phyloP scores from a whole-genome alignment of 768 basidiomycete species.

The Termitomyces bulborhizus region DNA sequence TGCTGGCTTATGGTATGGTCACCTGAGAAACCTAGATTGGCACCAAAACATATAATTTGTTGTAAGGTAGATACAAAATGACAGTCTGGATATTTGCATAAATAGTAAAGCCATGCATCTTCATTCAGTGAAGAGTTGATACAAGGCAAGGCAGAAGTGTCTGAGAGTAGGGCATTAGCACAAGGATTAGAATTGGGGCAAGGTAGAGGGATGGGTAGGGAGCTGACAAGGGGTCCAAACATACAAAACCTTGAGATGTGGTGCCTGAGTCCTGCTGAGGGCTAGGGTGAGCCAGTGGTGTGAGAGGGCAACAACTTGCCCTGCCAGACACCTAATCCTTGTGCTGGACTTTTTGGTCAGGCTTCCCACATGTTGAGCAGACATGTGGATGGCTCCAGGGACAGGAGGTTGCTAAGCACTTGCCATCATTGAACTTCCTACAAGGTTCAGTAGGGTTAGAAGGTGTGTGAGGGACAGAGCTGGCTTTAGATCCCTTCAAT shows the following conservation, averaged over 20 bases:
- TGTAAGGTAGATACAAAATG: constrained; percentile 19
- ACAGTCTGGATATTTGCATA: constrained; percentile 22
- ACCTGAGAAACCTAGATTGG: constrained; percentile 20
- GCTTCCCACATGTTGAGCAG: background rate
- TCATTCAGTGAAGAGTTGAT: constrained; percentile 13
- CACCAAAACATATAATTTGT: constrained; percentile 22
- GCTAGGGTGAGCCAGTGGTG: background rate
- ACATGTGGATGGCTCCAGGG: background rate
- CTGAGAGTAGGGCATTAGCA: background rate
- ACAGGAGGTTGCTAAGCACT: background rate
- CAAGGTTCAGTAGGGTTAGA: background rate
- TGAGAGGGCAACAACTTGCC: background rate
- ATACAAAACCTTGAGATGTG: background rate
- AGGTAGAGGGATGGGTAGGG: background rate
- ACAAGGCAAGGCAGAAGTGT: background rate
- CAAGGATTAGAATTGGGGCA: background rate
- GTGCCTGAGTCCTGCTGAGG: background rate
- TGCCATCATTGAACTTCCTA: background rate
- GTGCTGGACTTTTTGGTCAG: background rate
- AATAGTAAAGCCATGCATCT: constrained; percentile 16
- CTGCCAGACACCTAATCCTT: background rate
- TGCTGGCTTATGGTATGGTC: constrained; percentile 1
- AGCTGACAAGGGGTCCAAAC: background rate
- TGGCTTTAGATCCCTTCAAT: no score
- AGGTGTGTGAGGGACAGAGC: no score